These are phyloP conservation scores for Leccinum fallax DNA, from an alignment of 1,284 basidiomycete species.

Conservation along the genomic window DNA sequence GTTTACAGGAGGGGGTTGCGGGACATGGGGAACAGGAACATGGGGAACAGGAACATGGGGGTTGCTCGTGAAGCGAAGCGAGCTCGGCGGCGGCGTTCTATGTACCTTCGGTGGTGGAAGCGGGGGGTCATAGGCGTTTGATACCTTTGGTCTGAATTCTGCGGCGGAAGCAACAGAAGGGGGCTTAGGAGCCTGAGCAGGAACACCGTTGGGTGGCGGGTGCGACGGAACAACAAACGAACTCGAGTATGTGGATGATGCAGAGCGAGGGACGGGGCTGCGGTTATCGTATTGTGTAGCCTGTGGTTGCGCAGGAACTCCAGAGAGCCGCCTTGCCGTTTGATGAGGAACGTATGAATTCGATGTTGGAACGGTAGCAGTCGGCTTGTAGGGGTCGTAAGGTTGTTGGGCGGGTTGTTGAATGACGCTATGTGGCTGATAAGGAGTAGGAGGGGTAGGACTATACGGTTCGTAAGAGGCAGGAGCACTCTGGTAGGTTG, in stretches of 20 bases:
- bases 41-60: conserved; percentile 16
- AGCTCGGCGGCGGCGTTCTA: conserved; percentile 29
- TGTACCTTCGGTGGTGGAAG: conserved; percentile 56
- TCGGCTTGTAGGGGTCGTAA: conserved; percentile 39
- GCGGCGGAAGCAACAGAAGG: conserved; percentile 38
- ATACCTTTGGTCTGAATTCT: conserved; percentile 59
- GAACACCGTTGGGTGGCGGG: conserved; percentile 19
- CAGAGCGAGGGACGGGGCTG: conserved; percentile 20
- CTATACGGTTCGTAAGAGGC: conserved; percentile 23
- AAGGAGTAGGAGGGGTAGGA: conserved; percentile 14
- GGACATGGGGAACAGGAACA: conserved; percentile 12
- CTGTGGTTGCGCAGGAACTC: conserved; percentile 23
- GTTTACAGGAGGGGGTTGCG: conserved; percentile 16
- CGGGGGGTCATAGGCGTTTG: conserved; percentile 81
- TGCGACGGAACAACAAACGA: conserved; percentile 19
- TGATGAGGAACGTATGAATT: conserved; percentile 17
- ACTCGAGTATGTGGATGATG: conserved; percentile 25
- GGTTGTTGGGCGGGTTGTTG: conserved; percentile 19
- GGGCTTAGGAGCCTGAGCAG: conserved; percentile 35
- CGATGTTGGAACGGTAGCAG: conserved; percentile 24
- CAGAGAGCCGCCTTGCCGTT: conserved; percentile 18
- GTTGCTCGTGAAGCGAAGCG: conserved; percentile 24
- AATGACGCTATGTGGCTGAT: conserved; percentile 18
- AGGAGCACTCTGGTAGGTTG: conserved; percentile 11
- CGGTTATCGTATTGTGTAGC: conserved; percentile 14